Evolutionary conservation across 768 basidiomycete genomes (phyloP).

Genomic region (Galerina sulciceps): DNA sequence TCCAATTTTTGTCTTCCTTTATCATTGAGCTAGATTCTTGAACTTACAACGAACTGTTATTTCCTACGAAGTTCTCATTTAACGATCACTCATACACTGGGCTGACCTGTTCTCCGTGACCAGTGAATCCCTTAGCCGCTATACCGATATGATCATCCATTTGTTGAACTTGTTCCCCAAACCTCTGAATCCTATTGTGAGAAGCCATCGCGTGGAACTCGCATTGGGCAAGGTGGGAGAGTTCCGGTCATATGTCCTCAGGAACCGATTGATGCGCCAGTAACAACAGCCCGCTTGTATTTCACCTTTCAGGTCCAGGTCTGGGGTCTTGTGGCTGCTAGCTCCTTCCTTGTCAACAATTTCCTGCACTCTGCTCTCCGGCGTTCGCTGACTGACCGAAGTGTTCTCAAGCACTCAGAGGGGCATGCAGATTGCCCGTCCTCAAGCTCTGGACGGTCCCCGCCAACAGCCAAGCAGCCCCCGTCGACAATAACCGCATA

Average conservation of each 20-base stretch:
- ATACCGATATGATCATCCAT: background rate
- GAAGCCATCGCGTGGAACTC: background rate
- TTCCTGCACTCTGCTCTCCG: background rate
- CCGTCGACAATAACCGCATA: background rate
- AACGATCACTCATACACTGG: background rate
- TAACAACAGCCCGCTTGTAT: background rate
- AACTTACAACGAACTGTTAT: slow-evolving; percentile 13
- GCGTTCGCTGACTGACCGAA: background rate
- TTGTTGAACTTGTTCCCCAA: background rate
- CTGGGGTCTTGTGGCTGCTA: background rate
- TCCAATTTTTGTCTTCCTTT: slow-evolving; percentile 10
- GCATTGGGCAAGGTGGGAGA: background rate
- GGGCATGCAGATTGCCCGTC: slow-evolving; percentile 11
- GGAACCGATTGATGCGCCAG: background rate
- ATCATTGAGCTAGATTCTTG: slow-evolving; percentile 24
- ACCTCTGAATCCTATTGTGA: background rate
- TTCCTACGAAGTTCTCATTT: slow-evolving; percentile 3
- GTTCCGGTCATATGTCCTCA: background rate
- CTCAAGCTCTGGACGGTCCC: slow-evolving; percentile 5
- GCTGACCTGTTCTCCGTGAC: background rate
- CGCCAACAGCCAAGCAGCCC: background rate
- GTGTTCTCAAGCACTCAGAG: too few species aligned
- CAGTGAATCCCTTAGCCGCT: background rate
- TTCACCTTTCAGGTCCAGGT: background rate
- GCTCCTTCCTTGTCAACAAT: background rate